A percentile compares a stretch with the other conserved stretches of the same genome.
phyloP scores from a whole-genome alignment of 257 asterid species.

The Cruciata laevipes region DNA sequence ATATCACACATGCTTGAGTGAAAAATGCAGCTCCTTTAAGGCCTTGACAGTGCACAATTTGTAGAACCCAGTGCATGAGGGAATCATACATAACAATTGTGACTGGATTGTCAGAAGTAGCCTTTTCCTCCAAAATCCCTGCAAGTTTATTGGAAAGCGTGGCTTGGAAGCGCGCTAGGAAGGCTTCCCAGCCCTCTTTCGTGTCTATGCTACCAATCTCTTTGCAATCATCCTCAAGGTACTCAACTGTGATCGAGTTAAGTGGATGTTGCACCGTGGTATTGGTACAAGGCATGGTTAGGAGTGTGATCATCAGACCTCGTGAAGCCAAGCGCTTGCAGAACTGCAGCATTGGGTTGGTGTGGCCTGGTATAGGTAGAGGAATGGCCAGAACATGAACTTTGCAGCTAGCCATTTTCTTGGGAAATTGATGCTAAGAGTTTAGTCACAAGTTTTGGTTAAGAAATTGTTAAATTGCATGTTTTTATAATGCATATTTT shows the following conservation, averaged over 20 bases:
- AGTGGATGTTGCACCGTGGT: conserved; percentile 4
- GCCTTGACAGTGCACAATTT: conserved; percentile 17
- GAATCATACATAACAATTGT: conserved; percentile 27
- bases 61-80: conserved; percentile 18
- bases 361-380: conserved; percentile 49
- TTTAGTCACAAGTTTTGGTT: not conserved
- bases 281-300: conserved; percentile 13
- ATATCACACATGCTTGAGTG: conserved; percentile 37
- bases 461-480: not conserved
- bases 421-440: not conserved
- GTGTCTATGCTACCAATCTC: conserved; percentile 8
- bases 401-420: not conserved
- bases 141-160: conserved; percentile 16
- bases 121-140: conserved; percentile 13
- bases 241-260: conserved; percentile 12
- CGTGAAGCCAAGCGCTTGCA: conserved; percentile 38
- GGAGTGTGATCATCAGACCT: conserved; percentile 23
- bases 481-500: too few relatives aligned
- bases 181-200: conserved; percentile 7
- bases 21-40: conserved; percentile 28
- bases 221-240: conserved; percentile 22
- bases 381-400: conserved; percentile 36
- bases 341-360: conserved; percentile 41
- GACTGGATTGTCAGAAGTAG: conserved; percentile 3
- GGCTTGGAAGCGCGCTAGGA: conserved; percentile 14